Evolutionary conservation across 306 rosid species (phyloP), one percentile per base, ranked within the genome.

Genomic region (Glycine tomentella): DNA sequence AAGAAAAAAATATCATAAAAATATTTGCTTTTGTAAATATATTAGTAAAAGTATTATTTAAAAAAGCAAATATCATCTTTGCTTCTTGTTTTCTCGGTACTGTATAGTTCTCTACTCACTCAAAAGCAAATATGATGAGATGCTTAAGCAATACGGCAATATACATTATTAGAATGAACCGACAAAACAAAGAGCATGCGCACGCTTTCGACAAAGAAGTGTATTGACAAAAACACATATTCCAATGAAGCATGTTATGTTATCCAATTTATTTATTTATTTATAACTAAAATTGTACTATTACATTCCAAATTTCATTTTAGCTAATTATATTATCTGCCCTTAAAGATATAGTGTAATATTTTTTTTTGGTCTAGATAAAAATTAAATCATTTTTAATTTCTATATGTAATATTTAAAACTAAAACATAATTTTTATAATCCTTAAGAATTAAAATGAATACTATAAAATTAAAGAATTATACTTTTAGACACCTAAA

Each of bases 111-210:
- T 48, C 5, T 70, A 49, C 11, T 8, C 4, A 4, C 7, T 4
- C 2, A n/a, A 59, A 14, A 20, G 14, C 4, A 34, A 46, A 59
- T 4, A 59, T 44, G 5, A 14, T 59, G 59, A 59, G 80, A 45
- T 75, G 80, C 69, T 59, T 44, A 59, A 25, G 58, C 10, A 59
- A 25, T n/a, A 36, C 61, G 52, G 79, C 61, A 45, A 58, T 7
- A 53, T 17, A 4, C 33, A 25, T 12, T 4, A 25, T 12, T 4
- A 59, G 59, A 75, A 75, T 46, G 70, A 46, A 48, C 59, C 80
- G 61, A 75, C 80, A 61, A 75, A 61, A 9, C 12, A 9, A 46
- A 46, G 34, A 59, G 80, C 70, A 61, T 31, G 80, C 80, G 80
- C 80, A 75, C 80, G 80, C 70, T 20, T 8, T 46, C 10, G 59